Conservation (phyloP, 140 eudicot genomes). For the Anethum foeniculum region DNA sequence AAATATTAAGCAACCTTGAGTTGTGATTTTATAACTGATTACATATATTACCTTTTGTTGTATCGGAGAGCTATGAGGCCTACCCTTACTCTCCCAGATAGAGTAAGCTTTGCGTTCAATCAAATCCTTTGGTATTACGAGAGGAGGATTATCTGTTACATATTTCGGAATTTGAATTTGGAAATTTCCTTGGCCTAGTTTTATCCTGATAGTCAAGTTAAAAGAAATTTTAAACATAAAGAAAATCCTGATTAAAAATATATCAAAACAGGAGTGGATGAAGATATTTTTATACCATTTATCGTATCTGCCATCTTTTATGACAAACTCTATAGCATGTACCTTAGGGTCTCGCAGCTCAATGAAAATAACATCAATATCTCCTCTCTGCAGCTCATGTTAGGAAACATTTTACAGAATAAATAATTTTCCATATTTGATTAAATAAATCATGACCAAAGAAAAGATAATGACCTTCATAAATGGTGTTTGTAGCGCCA, state of each 20-base stretch:
- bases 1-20: not conserved
- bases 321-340: constrained; percentile 40
- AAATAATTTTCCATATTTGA: not conserved
- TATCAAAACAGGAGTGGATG: not conserved
- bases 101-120: constrained; percentile 18
- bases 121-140: constrained; percentile 14
- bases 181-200: constrained; percentile 40
- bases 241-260: not conserved
- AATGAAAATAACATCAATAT: constrained; percentile 28
- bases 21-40: not conserved
- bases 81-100: constrained; percentile 20
- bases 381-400: constrained; percentile 35
- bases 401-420: not conserved
- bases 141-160: constrained; percentile 26
- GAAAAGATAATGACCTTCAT: constrained; percentile 24
- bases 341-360: constrained; percentile 45
- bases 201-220: constrained; percentile 27
- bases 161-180: constrained; percentile 31
- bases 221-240: not conserved
- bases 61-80: constrained; percentile 20
- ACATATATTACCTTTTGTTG: constrained; percentile 14
- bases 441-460: not conserved
- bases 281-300: constrained; percentile 27
- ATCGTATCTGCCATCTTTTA: constrained; percentile 34
- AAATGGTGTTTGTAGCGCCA: constrained; percentile 44